These are phyloP conservation scores for Wickerhamomyces sp. DNA, from an alignment of 1,139 yeast genomes.

Conservation along the genomic window DNA sequence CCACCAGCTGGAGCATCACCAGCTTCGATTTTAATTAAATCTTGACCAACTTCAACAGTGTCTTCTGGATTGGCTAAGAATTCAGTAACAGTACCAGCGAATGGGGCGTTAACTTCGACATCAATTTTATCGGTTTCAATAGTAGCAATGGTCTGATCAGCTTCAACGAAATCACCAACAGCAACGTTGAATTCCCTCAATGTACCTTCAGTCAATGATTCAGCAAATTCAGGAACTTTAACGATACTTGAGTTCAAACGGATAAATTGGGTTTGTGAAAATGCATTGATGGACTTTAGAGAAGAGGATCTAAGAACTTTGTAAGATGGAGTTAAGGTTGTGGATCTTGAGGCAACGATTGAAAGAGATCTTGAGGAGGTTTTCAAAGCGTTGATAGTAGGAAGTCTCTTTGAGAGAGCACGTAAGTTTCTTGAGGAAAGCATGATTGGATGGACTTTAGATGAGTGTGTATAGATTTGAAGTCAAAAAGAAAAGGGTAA, in stretches of 20 bases:
- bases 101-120: slow-evolving; percentile 93
- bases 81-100: slow-evolving; percentile 85
- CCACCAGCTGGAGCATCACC: slow-evolving; percentile 80
- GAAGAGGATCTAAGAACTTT: neutral
- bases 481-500: neutral
- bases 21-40: slow-evolving; percentile 81
- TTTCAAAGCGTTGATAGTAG: slow-evolving; percentile 4
- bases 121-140: slow-evolving; percentile 98
- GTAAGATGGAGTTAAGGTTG: slow-evolving; percentile 1
- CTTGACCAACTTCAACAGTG: slow-evolving; percentile 96
- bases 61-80: slow-evolving; percentile 81
- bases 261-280: slow-evolving; percentile 8
- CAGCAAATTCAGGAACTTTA: slow-evolving; percentile 98
- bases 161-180: slow-evolving; percentile 85
- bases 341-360: slow-evolving; percentile 1
- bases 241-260: slow-evolving; percentile 42
- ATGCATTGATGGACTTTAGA: slow-evolving; percentile 1
- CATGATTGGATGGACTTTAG: slow-evolving; percentile 8
- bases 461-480: neutral
- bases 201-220: slow-evolving; percentile 96
- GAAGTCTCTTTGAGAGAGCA: slow-evolving; percentile 12
- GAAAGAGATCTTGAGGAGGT: neutral
- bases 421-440: slow-evolving; percentile 22
- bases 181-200: slow-evolving; percentile 70
- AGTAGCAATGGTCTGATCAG: slow-evolving; percentile 92